Evolutionary conservation across 2,329 filamentous ascomycete genomes (phyloP), one percentile per base, ranked within the genome.

Genomic region (Arthrobotrys megalospora): DNA sequence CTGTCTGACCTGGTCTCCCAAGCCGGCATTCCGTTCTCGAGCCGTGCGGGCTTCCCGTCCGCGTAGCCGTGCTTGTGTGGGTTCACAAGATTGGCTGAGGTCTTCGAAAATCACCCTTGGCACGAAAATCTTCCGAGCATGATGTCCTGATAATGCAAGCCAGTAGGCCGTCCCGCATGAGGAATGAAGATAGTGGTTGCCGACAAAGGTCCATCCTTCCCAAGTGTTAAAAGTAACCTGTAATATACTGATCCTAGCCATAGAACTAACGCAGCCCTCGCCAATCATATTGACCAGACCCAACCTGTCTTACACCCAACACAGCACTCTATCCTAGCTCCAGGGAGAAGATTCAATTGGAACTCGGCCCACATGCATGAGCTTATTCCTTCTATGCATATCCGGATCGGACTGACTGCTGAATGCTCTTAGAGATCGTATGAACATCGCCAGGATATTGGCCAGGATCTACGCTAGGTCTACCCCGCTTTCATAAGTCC

Each of bases 211-310:
- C 12, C 19, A 19, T 47, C 14, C 47, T 19, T 50, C n/a, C n/a
- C n/a, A n/a, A n/a, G n/a, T 38, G 36, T 38, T 10, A 36, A 53
- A 21, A 10, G 50, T 21, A 53, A 53, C 50, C 11, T 24, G 14
- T 5, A 24, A 53, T 16, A 55, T 55, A 24, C 21, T 24, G 24
- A 53, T 53, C 24, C 24, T 21, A 21, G 24, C 32, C 28, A 12
- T 55, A 32, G 32, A 55, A 38, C 52, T 55, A 55, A 55, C 38
- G 14, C 52, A 55, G 8, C 14, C 52, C 52, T 52, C 48, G 48
- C 52, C 52, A 55, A 55, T 55, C 52, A 55, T 55, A 55, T 38
- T 1, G 21, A 55, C n/a, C n/a, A 55, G 24, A 6, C 52, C n/a
- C n/a, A 36, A 55, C 19, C 52, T 19, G n/a, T 11, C 3, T 55